Conservation (phyloP, 257 asterid genomes). For the Jacaranda mimosifolia region DNA sequence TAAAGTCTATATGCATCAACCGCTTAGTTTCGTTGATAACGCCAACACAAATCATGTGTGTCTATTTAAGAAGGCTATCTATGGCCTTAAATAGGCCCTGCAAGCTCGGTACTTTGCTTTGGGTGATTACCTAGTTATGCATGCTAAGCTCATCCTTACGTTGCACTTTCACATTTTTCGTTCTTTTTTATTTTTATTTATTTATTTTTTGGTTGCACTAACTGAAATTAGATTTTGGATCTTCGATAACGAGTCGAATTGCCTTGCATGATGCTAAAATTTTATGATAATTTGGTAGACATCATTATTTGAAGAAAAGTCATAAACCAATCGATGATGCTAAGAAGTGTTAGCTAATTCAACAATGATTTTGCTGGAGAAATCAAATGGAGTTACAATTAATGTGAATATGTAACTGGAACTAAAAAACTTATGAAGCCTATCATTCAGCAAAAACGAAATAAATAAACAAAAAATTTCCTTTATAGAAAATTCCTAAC, state of each 20-base stretch:
- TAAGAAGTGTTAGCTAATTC: background rate
- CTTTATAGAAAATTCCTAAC: background rate
- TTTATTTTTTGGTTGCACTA: background rate
- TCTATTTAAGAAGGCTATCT: too few relatives aligned
- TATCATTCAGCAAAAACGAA: background rate
- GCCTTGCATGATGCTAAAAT: background rate
- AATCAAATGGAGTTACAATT: conserved; percentile 15
- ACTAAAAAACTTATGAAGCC: background rate
- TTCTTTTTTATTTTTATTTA: background rate
- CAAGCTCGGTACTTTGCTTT: too few relatives aligned
- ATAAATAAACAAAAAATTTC: background rate
- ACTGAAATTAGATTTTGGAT: conserved; percentile 6
- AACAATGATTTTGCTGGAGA: conserved; percentile 33
- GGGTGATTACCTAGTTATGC: too few relatives aligned
- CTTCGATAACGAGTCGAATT: background rate
- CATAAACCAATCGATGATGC: conserved; percentile 17
- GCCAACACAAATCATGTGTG: too few relatives aligned
- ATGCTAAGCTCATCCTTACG: background rate
- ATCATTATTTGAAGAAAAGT: conserved; percentile 12
- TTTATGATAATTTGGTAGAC: conserved; percentile 11
- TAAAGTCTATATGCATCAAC: too few relatives aligned
- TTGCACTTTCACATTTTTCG: background rate
- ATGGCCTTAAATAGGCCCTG: too few relatives aligned
- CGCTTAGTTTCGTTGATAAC: too few relatives aligned
- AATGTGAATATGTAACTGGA: conserved; percentile 15